Percentiles rank a stretch among this genome's conserved stretches.
Conservation (phyloP, 2,329 filamentous ascomycete species). For the Apiospora aurea region DNA sequence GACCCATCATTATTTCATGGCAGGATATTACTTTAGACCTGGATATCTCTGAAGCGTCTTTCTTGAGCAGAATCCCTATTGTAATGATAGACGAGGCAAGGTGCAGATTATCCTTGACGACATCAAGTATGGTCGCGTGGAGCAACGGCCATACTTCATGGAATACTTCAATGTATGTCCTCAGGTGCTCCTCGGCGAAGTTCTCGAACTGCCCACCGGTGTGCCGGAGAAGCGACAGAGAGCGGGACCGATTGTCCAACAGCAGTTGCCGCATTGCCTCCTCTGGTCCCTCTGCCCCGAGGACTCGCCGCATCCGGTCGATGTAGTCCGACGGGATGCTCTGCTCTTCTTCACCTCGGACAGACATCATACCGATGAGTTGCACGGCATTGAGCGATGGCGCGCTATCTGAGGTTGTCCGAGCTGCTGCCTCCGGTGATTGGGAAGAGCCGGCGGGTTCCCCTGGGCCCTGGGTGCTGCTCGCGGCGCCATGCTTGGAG, state of each 20-base stretch:
- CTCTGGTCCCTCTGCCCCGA: neutral
- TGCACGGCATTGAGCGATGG: neutral
- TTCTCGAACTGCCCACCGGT: neutral
- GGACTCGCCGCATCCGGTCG: neutral
- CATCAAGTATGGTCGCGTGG: neutral
- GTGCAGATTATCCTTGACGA: neutral
- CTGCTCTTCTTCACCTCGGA: neutral
- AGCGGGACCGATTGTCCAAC: neutral
- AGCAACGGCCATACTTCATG: constrained; percentile 23
- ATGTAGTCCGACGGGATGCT: neutral
- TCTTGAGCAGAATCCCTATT: constrained; percentile 14
- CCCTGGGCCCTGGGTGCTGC: neutral
- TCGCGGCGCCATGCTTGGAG: neutral
- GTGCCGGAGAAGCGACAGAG: neutral
- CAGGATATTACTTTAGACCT: neutral
- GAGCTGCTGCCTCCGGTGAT: neutral
- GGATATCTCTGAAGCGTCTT: neutral
- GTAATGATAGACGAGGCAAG: constrained; percentile 20
- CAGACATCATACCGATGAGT: neutral
- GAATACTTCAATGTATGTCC: constrained; percentile 16
- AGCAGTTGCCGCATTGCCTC: neutral
- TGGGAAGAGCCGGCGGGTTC: neutral
- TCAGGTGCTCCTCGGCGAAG: neutral
- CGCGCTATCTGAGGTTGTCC: neutral
- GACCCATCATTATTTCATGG: constrained; percentile 19